Base-by-base conservation (phyloP, 2,329 filamentous ascomycete genomes). In the Colletotrichum orchidophilum region DNA sequence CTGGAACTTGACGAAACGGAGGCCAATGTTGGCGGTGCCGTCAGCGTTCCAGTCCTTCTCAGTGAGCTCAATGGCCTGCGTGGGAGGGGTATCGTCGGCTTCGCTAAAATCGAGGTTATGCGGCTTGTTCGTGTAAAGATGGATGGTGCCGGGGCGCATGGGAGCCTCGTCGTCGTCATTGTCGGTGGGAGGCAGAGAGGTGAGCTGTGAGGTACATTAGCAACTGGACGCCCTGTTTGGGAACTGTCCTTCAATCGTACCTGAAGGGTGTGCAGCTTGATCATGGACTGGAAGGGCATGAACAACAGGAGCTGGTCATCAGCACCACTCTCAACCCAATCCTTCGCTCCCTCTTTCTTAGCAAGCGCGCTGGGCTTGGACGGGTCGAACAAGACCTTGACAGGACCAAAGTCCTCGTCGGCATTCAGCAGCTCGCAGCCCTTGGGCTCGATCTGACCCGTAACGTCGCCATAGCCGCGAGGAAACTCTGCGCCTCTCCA, bases 1-100 rank as follows among this genome's bases (percentile, higher is more conserved):
- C 84, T 98, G 96, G 86, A 98, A 99, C 84, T 98, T 98, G 83
- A 99, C 96, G 78, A 96, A 98, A 15, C 95, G 93, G 76, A 98
- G 84, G 54, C 88, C 83, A 64, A 96, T 83, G 76, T 87, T 93
- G 15, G 90, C 92, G 9, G 94, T 96, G 62, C 91, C 92, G 15
- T 93, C 90, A 54, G 87, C 85, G 80, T 95, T 93, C 96, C 96
- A 99, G 78, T 97, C 94, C 63, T 88, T 87, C 55, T 91, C 85
- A 72, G 87, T 86, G 53, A 99, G 87, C 76, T 92, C 92, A 71
- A 98, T 90, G 63, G 87, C 88, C 82, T 99, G 96, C 18, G 94
- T 95, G 1, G 94, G 88, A 59, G 92, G 87, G 63, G 93, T 92
- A 77, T 96, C 94, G 71, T 98, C 96, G 46, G 96, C 96, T 81